These are phyloP conservation scores for Capillidium rhysosporum DNA, from an alignment of 371 early-diverging fungal species.

Conservation along the genomic window DNA sequence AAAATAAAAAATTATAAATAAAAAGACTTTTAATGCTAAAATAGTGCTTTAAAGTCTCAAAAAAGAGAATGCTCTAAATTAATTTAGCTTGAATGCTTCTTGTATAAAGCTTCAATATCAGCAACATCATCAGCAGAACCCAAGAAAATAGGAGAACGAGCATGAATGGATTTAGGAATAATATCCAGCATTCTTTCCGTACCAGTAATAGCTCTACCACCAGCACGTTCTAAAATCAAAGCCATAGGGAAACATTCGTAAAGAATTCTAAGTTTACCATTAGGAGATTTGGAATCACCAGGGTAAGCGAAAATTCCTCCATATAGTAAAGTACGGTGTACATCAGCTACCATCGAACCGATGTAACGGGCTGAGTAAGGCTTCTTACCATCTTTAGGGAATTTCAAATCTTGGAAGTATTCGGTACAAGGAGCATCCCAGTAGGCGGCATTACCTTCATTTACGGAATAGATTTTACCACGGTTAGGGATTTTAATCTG, in stretches of 20 bases:
- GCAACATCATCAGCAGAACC: conserved; percentile 83
- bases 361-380: conserved; percentile 94
- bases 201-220: conserved; percentile 83
- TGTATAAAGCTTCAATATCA: conserved; percentile 39
- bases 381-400: conserved; percentile 46
- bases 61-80: no score
- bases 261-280: conserved; percentile 84
- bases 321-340: conserved; percentile 91
- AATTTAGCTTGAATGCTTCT: conserved; percentile 6
- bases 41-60: no score
- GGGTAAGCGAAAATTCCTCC: conserved; percentile 80
- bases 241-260: conserved; percentile 99
- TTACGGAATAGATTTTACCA: conserved; percentile 94
- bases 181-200: conserved; percentile 63
- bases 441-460: conserved; percentile 90
- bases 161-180: conserved; percentile 73
- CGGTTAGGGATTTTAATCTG: conserved; percentile 56
- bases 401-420: conserved; percentile 76
- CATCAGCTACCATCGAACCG: conserved; percentile 97
- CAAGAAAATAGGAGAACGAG: conserved; percentile 79
- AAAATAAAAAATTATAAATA: no score
- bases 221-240: conserved; percentile 82
- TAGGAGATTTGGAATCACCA: conserved; percentile 66
- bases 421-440: conserved; percentile 75
- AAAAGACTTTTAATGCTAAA: no score